Conservation (phyloP, 2,329 filamentous ascomycete genomes). For the Penicillium oxalicum region DNA sequence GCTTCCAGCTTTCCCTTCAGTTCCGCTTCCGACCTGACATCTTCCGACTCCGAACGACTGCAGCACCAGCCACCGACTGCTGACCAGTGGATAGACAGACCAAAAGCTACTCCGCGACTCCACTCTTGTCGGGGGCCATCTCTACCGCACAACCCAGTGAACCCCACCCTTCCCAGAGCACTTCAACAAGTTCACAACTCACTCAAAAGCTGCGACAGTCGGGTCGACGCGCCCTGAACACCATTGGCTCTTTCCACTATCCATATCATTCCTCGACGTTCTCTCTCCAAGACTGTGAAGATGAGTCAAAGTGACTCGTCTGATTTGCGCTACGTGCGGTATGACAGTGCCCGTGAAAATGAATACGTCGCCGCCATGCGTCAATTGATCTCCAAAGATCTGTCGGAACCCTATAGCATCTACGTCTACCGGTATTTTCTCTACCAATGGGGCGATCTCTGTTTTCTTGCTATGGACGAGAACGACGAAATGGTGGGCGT, state of each 20-base stretch:
- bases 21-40: background rate
- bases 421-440: slow-evolving; percentile 98
- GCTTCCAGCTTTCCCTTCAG: no score
- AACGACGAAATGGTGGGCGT: slow-evolving; percentile 66
- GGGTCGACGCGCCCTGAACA: background rate
- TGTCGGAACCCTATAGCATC: slow-evolving; percentile 98
- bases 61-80: no score
- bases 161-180: background rate
- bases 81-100: background rate
- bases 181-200: background rate
- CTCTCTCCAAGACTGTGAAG: slow-evolving; percentile 8
- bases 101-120: slow-evolving; percentile 9
- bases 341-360: slow-evolving; percentile 54
- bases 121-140: background rate
- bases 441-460: slow-evolving; percentile 96
- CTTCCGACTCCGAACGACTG: no score
- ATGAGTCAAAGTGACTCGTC: slow-evolving; percentile 40
- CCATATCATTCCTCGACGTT: background rate
- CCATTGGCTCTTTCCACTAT: background rate
- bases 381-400: slow-evolving; percentile 86
- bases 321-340: slow-evolving; percentile 53
- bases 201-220: no score
- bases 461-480: slow-evolving; percentile 68
- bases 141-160: slow-evolving; percentile 1
- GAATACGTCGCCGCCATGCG: slow-evolving; percentile 78